phyloP scores from a whole-genome alignment of 2,329 filamentous ascomycete species.

The Biscogniauxia marginata region DNA sequence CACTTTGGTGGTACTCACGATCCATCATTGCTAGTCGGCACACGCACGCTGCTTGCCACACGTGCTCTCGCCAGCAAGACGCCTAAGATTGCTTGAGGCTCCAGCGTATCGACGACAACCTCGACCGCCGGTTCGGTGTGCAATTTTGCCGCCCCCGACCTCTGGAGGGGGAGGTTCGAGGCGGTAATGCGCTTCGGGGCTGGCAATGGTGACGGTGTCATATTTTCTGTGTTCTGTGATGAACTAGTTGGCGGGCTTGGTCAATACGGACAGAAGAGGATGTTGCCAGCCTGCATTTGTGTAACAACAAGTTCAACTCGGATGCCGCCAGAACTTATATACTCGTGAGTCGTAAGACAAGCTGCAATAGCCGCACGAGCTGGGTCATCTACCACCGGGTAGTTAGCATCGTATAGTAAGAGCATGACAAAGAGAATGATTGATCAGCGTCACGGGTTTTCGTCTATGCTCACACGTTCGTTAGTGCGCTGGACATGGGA shows the following conservation, averaged over 20 bases:
- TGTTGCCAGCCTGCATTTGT: neutral
- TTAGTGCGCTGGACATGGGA: neutral
- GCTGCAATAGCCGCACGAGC: neutral
- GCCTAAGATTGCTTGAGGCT: conserved; percentile 19
- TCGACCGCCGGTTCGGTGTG: conserved; percentile 27
- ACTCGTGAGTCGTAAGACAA: neutral
- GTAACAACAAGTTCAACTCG: neutral
- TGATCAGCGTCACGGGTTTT: neutral
- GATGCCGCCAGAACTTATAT: neutral
- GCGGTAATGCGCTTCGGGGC: conserved; percentile 27
- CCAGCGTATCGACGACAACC: conserved; percentile 25
- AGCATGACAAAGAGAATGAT: neutral
- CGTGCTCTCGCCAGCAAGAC: conserved; percentile 18
- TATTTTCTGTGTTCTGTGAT: neutral
- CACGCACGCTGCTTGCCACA: conserved; percentile 23
- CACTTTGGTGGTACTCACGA: conserved; percentile 23
- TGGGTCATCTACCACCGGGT: neutral
- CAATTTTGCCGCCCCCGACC: conserved; percentile 4
- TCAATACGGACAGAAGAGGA: neutral
- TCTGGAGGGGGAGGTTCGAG: conserved; percentile 25
- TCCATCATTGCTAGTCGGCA: conserved; percentile 29
- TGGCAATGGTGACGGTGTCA: conserved; percentile 9
- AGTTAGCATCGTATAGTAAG: neutral
- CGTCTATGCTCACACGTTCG: neutral
- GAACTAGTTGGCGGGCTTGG: neutral